Conservation (phyloP, 2,329 filamentous ascomycete genomes). For the Sclerotinia nivalis region DNA sequence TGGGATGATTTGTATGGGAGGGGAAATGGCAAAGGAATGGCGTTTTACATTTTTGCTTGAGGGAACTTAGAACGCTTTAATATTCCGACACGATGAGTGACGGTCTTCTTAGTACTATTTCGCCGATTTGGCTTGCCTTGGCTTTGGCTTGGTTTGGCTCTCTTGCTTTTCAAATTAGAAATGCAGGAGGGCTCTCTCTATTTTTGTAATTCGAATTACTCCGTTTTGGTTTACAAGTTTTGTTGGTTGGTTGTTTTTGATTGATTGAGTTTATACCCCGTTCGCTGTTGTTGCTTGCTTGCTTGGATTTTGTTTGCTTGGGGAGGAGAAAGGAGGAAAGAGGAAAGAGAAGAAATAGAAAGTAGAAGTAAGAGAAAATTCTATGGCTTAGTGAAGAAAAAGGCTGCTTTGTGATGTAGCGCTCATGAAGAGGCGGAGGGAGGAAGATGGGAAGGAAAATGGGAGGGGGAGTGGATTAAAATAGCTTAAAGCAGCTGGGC, state of each 20-base stretch:
- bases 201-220: background rate
- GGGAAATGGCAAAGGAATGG: background rate
- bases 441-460: background rate
- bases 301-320: background rate
- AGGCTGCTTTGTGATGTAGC: no score
- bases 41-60: background rate
- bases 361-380: background rate
- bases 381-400: background rate
- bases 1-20: background rate
- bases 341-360: background rate
- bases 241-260: background rate
- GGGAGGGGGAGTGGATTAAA: background rate
- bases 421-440: background rate
- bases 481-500: no score
- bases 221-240: background rate
- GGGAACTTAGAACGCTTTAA: background rate
- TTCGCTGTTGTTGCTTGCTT: constrained; percentile 5
- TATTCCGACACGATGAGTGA: background rate
- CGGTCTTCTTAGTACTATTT: background rate
- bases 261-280: constrained; percentile 13
- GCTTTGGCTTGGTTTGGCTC: background rate
- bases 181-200: background rate
- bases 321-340: background rate
- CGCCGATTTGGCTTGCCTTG: background rate
- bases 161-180: background rate